Evolutionary conservation across 2,329 filamentous ascomycete species (phyloP), one percentile per base, ranked within the genome.

Genomic region (Pyrenophora graminea): DNA sequence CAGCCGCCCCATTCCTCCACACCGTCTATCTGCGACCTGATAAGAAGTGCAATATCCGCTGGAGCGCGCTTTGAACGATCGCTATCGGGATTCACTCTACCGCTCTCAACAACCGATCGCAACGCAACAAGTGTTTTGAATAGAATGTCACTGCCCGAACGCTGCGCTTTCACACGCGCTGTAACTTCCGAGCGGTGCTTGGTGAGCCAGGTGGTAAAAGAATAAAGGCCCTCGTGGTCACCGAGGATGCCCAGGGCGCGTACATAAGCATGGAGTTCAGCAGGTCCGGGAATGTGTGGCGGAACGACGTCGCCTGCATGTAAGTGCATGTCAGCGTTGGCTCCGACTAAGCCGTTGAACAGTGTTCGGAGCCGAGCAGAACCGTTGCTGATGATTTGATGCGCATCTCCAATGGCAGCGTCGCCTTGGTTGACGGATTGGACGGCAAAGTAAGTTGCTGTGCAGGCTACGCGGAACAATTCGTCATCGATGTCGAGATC

Each of bases 171-270:
- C 2, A 62, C 61, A 12, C 66, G 62, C 13, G 56, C 67, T 6
- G 64, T 72, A 33, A 68, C 62, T 40, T 65, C 63, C 7, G 21
- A 48, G 37, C 64, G 58, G 30, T 70, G 42, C 6, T 57, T 58
- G 4, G 54, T 70, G 58, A 87, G 81, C 85, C 86, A 91, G 25
- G 74, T 69, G 12, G 87, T 71, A 4, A 86, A 71, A 3, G 74
- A 74, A 4, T 81, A 77, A 66, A 90, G 83, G 42, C 81, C 83
- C 2, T 80, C 73, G 41, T 78, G 77, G 57, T 90, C 84, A 31
- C 80, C 80, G n/a, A 85, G 69, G 45, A 81, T 79, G 1, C 82
- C 87, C 18, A 91, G 74, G 1, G 83, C 79, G 39, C 85, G 79
- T 67, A 91, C 79, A 64, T 89, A 88, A 2, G 77, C 74, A 59